These are phyloP conservation scores for Sugiyamaella castrensis DNA, from an alignment of 1,139 yeast species.

Conservation along the genomic window DNA sequence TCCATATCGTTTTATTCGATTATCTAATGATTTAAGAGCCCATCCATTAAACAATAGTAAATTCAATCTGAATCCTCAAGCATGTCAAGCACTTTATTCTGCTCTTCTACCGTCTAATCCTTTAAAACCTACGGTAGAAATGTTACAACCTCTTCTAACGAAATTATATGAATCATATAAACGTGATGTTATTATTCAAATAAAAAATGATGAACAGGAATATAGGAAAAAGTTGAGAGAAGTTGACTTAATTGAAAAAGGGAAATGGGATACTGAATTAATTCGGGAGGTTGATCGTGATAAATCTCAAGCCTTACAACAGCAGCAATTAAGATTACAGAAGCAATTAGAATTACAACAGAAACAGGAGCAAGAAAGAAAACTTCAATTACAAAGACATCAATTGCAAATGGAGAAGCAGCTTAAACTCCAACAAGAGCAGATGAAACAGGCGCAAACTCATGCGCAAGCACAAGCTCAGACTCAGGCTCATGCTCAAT, in stretches of 20 bases:
- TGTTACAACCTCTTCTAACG: conserved; percentile 29
- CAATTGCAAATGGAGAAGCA: conserved; percentile 24
- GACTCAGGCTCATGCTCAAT: too few species aligned
- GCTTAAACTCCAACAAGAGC: conserved; percentile 20
- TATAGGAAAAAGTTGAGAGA: conserved; percentile 34
- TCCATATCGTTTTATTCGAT: conserved; percentile 22
- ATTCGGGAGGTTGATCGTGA: conserved; percentile 25
- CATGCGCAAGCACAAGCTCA: too few species aligned
- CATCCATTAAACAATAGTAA: conserved; percentile 31
- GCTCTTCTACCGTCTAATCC: conserved; percentile 30
- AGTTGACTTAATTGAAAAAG: conserved; percentile 38
- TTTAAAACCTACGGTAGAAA: conserved; percentile 28
- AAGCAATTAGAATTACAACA: conserved; percentile 28
- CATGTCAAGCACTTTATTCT: conserved; percentile 29
- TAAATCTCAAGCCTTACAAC: conserved; percentile 22
- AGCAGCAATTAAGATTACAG: conserved; percentile 26
- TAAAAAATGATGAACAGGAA: conserved; percentile 36
- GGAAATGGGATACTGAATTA: conserved; percentile 37
- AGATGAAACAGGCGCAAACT: conserved; percentile 28
- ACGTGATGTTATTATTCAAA: conserved; percentile 29
- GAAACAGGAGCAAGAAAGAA: conserved; percentile 25
- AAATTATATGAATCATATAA: conserved; percentile 34
- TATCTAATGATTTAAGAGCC: conserved; percentile 27
- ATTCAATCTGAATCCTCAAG: conserved; percentile 30
- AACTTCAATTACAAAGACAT: conserved; percentile 24